Conservation (phyloP, 805 yeast genomes). For the Ogataea paraovalis region DNA sequence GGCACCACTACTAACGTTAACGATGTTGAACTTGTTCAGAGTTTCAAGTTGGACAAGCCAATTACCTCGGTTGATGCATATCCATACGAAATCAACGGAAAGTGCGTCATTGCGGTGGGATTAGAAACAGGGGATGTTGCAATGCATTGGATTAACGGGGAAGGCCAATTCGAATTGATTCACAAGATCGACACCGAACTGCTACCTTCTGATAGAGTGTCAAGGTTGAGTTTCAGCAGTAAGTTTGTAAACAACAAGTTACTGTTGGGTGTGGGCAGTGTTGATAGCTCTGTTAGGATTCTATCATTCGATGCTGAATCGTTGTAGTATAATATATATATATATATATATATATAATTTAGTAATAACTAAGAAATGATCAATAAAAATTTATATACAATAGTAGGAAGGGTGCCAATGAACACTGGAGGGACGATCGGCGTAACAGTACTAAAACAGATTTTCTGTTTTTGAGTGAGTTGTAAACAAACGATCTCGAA, state of each 20-base stretch:
- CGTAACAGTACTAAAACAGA: background rate
- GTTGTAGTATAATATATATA: background rate
- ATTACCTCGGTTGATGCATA: constrained; percentile 65
- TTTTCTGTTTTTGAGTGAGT: background rate
- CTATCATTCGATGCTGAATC: constrained; percentile 5
- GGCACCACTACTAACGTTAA: constrained; percentile 4
- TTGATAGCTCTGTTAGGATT: constrained; percentile 57
- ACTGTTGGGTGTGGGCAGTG: constrained; percentile 57
- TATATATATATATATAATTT: background rate
- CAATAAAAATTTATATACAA: background rate
- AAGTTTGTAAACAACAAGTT: constrained; percentile 22
- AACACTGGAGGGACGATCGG: background rate
- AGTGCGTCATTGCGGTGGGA: constrained; percentile 55
- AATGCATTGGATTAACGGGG: constrained; percentile 36
- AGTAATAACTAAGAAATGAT: background rate
- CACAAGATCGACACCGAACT: constrained; percentile 33
- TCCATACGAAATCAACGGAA: constrained; percentile 27
- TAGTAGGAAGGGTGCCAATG: background rate
- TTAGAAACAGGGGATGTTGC: constrained; percentile 62
- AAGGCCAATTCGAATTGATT: constrained; percentile 28
- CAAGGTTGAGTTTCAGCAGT: constrained; percentile 56
- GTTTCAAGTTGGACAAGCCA: constrained; percentile 48
- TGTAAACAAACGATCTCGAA: background rate
- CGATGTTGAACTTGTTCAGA: constrained; percentile 32
- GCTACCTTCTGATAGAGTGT: constrained; percentile 60